Evolutionary conservation across 2,329 filamentous ascomycete species (phyloP).

Genomic region (Ascochyta rabiei): DNA sequence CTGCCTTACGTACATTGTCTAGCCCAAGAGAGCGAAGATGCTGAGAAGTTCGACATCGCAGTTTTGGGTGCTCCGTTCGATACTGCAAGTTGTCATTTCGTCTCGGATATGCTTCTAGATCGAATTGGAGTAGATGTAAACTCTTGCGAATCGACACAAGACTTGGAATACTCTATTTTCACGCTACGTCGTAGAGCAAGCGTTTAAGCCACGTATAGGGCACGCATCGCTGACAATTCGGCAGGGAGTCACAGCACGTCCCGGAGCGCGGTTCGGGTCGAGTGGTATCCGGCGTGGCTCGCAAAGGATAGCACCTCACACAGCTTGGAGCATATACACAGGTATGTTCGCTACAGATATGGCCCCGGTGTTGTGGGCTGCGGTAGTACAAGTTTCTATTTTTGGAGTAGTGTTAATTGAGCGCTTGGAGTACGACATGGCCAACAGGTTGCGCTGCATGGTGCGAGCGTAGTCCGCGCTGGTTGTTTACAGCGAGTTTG

Average conservation of each 20-base stretch:
- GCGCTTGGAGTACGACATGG: neutral
- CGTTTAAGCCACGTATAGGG: neutral
- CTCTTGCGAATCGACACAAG: no score
- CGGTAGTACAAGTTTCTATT: neutral
- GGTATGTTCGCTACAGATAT: slow-evolving; percentile 37
- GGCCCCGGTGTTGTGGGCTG: neutral
- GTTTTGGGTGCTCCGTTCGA: slow-evolving; percentile 58
- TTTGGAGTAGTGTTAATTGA: neutral
- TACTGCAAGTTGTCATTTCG: slow-evolving; percentile 45
- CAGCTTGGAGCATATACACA: slow-evolving; percentile 57
- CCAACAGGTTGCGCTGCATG: neutral
- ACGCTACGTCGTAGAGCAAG: neutral
- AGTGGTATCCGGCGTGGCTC: slow-evolving; percentile 59
- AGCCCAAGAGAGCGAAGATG: slow-evolving; percentile 38
- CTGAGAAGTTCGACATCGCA: slow-evolving; percentile 56
- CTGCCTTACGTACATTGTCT: slow-evolving; percentile 57
- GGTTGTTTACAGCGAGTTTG: neutral
- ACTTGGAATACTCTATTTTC: no score
- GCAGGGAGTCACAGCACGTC: slow-evolving; percentile 58
- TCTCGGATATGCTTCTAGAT: neutral
- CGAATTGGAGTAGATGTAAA: neutral
- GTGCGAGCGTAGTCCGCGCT: neutral
- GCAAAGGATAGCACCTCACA: slow-evolving; percentile 51
- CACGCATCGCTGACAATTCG: slow-evolving; percentile 7
- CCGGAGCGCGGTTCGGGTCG: slow-evolving; percentile 60